A percentile compares a stretch with the other conserved stretches of the same genome.
Evolutionary conservation across 805 yeast species (phyloP).

Genomic region (Sugiyamaella boreocaroliniensis): DNA sequence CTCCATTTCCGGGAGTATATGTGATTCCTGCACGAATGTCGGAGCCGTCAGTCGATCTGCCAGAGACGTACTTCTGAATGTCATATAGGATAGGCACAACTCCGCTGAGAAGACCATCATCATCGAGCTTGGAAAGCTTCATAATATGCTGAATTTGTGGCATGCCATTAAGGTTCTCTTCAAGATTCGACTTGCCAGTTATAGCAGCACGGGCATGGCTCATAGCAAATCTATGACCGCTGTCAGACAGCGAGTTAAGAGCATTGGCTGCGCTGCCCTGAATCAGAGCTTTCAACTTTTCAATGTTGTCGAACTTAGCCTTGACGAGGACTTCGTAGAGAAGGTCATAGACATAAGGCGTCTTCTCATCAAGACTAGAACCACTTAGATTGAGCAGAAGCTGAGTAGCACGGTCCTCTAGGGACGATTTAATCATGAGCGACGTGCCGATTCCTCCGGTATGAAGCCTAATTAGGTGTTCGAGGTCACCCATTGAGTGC

Average conservation of each 20-base stretch:
- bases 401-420: conserved; percentile 33
- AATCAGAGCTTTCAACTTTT: conserved; percentile 66
- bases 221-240: conserved; percentile 82
- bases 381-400: conserved; percentile 58
- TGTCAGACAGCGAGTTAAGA: conserved; percentile 70
- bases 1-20: conserved; percentile 25
- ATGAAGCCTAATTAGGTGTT: conserved; percentile 69
- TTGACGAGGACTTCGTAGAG: conserved; percentile 62
- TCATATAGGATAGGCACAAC: conserved; percentile 55
- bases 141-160: conserved; percentile 66
- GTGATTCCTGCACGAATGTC: conserved; percentile 23
- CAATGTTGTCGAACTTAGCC: conserved; percentile 60
- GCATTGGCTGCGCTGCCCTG: conserved; percentile 71
- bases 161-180: conserved; percentile 66
- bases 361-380: conserved; percentile 60
- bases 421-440: conserved; percentile 48
- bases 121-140: conserved; percentile 46
- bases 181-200: conserved; percentile 51
- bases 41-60: neutral
- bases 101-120: conserved; percentile 43
- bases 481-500: conserved; percentile 71
- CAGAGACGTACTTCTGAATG: conserved; percentile 22
- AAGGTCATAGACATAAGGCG: conserved; percentile 52
- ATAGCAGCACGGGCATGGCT: conserved; percentile 61
- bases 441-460: conserved; percentile 83